A percentile compares a stretch with the other conserved stretches of the same genome.
These are phyloP conservation scores for Calonectria leucothoes DNA, from an alignment of 2,329 filamentous ascomycete genomes.

Conservation along the genomic window DNA sequence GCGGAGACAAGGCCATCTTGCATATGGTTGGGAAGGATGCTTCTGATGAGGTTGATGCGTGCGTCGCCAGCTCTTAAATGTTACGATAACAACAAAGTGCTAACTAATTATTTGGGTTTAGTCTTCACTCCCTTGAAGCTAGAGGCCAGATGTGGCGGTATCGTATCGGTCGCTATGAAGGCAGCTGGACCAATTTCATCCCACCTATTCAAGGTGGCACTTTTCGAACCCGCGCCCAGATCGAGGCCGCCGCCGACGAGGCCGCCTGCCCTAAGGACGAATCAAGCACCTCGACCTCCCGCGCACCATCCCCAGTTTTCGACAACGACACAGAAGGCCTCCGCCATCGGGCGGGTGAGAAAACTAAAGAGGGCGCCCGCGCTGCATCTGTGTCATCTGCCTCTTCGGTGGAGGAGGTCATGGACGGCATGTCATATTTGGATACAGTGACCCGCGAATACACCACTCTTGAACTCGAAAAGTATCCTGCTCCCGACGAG, in stretches of 20 bases:
- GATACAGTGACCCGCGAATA: slow-evolving; percentile 80
- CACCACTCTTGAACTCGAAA: slow-evolving; percentile 79
- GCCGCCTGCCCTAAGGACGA: slow-evolving; percentile 32
- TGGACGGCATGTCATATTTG: slow-evolving; percentile 72
- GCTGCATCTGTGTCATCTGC: slow-evolving; percentile 70
- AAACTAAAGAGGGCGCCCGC: slow-evolving; percentile 31
- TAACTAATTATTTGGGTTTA: slow-evolving; percentile 49
- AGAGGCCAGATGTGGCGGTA: slow-evolving; percentile 82
- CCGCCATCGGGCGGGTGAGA: slow-evolving; percentile 43
- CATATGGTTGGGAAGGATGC: slow-evolving; percentile 96
- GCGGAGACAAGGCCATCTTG: slow-evolving; percentile 88
- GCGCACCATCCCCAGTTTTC: slow-evolving; percentile 62
- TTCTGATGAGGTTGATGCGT: slow-evolving; percentile 94
- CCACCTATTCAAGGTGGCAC: slow-evolving; percentile 92
- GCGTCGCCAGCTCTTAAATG: slow-evolving; percentile 47
- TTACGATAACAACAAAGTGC: not conserved
- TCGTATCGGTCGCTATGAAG: slow-evolving; percentile 84
- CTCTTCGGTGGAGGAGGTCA: slow-evolving; percentile 62
- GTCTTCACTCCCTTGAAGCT: slow-evolving; percentile 85
- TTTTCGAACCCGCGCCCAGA: slow-evolving; percentile 66
- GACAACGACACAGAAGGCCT: slow-evolving; percentile 49
- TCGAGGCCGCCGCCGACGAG: slow-evolving; percentile 40
- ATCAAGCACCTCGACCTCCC: slow-evolving; percentile 65
- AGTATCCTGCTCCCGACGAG: slow-evolving; percentile 83
- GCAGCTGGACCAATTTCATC: slow-evolving; percentile 86